Percentiles rank a stretch among this genome's conserved stretches.
phyloP scores from a whole-genome alignment of 192 early-diverging fungal species.

The Gamsiella multidivaricata region DNA sequence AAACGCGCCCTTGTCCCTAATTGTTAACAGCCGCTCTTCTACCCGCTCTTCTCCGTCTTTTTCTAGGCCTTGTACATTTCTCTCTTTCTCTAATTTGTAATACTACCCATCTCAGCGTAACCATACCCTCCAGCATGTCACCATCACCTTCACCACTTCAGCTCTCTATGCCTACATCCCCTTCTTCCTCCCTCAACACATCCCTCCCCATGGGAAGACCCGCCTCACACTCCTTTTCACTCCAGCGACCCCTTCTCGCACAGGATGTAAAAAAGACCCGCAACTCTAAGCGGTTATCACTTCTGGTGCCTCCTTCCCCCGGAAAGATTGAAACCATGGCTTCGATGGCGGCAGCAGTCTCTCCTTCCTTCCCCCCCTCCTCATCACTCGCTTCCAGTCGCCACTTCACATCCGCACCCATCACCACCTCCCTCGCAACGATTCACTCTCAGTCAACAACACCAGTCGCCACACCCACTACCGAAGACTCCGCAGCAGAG shows the following conservation, averaged over 20 bases:
- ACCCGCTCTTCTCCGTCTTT: not conserved
- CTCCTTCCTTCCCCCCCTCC: constrained; percentile 15
- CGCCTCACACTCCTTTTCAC: constrained; percentile 41
- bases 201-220: constrained; percentile 22
- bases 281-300: constrained; percentile 45
- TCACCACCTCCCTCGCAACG: constrained; percentile 2
- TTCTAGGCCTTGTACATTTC: not conserved
- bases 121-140: too few relatives aligned
- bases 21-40: too few relatives aligned
- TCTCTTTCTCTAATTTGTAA: not conserved
- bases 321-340: constrained; percentile 38
- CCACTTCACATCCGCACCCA: constrained; percentile 12
- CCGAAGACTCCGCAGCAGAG: not conserved
- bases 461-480: constrained; percentile 9
- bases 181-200: constrained; percentile 7
- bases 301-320: constrained; percentile 43
- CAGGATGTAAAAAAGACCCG: constrained; percentile 41
- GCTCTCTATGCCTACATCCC: not conserved
- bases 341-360: constrained; percentile 17
- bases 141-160: not conserved
- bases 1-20: too few relatives aligned
- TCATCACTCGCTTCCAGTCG: constrained; percentile 20
- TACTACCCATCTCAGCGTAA: too few relatives aligned
- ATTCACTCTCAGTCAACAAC: constrained; percentile 11
- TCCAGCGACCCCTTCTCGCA: constrained; percentile 27